Evolutionary conservation across 371 early-diverging fungal species (phyloP), one percentile per base, ranked within the genome.

Genomic region (Umbelopsis sp.): DNA sequence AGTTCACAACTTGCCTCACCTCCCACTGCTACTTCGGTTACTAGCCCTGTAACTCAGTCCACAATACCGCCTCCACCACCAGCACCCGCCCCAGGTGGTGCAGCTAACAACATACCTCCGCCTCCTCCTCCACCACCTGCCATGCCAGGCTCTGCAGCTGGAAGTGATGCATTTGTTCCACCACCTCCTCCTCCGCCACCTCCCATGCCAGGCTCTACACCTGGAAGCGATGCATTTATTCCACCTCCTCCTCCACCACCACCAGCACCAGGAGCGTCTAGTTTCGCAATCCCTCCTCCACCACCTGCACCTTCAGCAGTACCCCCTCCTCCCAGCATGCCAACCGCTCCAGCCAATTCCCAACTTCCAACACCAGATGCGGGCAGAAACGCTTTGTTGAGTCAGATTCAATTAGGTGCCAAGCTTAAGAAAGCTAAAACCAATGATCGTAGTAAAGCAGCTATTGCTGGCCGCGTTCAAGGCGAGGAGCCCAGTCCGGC

Each of bases 381-480:
- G n/a, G 70, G 65, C 32, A 75, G 84, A 53, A 70, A 64, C 65
- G 82, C 82, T 12, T 69, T 84, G 14, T 57, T 84, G 18, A 70
- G 76, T 44, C 84, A 84, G 65, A 84, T 84, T 35, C 78, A 80
- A 63, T 53, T 63, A 45, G 84, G 84, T 2, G 72, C 71, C 12
- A 70, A 53, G 44, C 51, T 84, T 9, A 72, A 71, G 50, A 78
- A 77, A 53, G 44, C 82, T 0, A 65, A 63, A 20, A 84, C 82
- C 8, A 79, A 82, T 62, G 84, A 84, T 67, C 80, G 82, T 38
- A 81, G 82, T 52, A 67, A 66, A 22, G 69, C 80, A 32, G 65
- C 79, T 1, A 67, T 74, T 38, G 63, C 77, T 32, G 82, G 84
- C 3, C 73, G 50, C 50, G 79, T 83, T 11, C 46, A 71, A 46